Percentiles rank a stretch among this genome's conserved stretches.
Evolutionary conservation across 345 rosid genomes (phyloP).

Genomic region (Moricandia moricandioides): DNA sequence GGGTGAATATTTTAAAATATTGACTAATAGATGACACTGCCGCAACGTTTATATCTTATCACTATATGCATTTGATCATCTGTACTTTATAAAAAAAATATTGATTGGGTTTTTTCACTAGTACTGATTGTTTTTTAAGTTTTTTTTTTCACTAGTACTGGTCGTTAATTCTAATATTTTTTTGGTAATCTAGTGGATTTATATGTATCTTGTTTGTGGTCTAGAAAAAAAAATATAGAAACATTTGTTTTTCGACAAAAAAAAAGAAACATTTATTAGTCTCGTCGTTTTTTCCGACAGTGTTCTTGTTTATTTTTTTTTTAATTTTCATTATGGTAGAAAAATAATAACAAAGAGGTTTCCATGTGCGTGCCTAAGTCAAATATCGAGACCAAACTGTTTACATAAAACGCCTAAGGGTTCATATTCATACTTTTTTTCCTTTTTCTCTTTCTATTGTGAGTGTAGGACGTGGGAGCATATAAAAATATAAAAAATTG

Average conservation of each 20-base stretch:
- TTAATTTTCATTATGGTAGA: slow-evolving; percentile 3
- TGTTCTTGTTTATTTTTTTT: background rate
- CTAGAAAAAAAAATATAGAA: background rate
- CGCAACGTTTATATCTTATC: background rate
- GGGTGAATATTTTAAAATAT: background rate
- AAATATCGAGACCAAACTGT: slow-evolving; percentile 17
- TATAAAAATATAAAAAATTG: background rate
- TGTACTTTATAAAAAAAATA: background rate
- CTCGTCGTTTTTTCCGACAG: background rate
- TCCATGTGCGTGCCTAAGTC: slow-evolving; percentile 31
- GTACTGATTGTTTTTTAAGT: background rate
- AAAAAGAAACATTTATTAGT: background rate
- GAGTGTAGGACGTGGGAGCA: background rate
- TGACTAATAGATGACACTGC: background rate
- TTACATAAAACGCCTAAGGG: background rate
- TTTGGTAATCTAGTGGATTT: background rate
- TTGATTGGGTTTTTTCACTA: background rate
- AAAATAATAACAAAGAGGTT: slow-evolving; percentile 6
- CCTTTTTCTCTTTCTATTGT: background rate
- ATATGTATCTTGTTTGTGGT: background rate
- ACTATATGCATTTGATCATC: background rate
- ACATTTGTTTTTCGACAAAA: background rate
- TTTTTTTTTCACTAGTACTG: background rate
- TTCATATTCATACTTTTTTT: background rate
- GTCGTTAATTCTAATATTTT: background rate